A percentile compares a stretch with the other conserved stretches of the same genome.
Evolutionary conservation across 371 early-diverging fungal genomes (phyloP).

Genomic region (Circinella umbellata): DNA sequence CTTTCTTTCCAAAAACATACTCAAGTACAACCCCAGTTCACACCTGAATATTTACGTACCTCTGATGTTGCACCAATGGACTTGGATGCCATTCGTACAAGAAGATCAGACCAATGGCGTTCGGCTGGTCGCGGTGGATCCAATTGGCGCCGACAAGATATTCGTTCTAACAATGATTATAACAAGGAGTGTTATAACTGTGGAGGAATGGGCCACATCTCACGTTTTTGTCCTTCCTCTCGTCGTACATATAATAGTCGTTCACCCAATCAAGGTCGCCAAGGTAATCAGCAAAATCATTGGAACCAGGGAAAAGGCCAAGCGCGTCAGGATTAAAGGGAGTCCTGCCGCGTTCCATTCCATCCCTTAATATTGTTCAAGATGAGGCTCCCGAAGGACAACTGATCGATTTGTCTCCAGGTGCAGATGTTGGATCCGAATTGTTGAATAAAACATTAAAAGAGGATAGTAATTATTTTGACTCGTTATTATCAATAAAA

Average conservation of each 20-base stretch:
- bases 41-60: not conserved
- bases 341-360: not conserved
- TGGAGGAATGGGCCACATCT: constrained; percentile 1
- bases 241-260: no score
- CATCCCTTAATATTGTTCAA: constrained; percentile 3
- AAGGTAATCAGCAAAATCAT: not conserved
- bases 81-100: constrained; percentile 1
- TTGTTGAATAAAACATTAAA: not conserved
- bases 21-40: not conserved
- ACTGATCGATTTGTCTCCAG: not conserved
- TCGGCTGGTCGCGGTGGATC: not conserved
- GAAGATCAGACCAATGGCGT: not conserved
- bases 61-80: not conserved
- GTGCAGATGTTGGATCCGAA: not conserved
- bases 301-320: not conserved
- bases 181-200: not conserved
- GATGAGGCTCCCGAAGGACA: no score
- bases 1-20: no score
- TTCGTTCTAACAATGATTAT: not conserved
- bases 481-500: constrained; percentile 7
- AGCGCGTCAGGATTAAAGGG: not conserved
- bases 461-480: not conserved
- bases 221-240: not conserved
- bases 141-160: not conserved
- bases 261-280: no score